These are phyloP conservation scores for Metschnikowia henanensis DNA, from an alignment of 805 yeast genomes.

Conservation along the genomic window DNA sequence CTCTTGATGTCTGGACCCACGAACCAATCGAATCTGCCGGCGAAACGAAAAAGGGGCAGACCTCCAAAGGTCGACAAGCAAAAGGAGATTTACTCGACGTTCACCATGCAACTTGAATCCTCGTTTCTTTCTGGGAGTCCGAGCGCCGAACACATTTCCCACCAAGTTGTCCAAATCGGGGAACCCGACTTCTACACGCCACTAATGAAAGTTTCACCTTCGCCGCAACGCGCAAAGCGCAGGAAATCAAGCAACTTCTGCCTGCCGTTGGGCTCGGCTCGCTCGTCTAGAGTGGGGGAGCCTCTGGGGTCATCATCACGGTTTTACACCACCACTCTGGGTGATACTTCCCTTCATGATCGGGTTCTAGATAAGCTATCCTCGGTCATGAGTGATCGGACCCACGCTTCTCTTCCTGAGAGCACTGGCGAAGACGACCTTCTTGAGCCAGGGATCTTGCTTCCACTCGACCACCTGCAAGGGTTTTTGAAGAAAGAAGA, in stretches of 20 bases:
- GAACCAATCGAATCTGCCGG: constrained; percentile 17
- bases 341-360: background rate
- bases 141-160: constrained; percentile 40
- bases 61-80: constrained; percentile 44
- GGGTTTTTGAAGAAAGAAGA: too few species aligned
- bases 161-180: constrained; percentile 37
- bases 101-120: constrained; percentile 42
- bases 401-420: background rate
- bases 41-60: constrained; percentile 44
- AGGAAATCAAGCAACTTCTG: constrained; percentile 9
- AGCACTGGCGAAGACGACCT: background rate
- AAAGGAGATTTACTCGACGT: constrained; percentile 31
- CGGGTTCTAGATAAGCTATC: constrained; percentile 8
- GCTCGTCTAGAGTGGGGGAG: background rate
- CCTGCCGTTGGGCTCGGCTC: constrained; percentile 3
- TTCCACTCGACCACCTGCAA: background rate
- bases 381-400: background rate
- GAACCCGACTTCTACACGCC: constrained; percentile 46
- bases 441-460: constrained; percentile 2
- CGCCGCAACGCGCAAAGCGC: constrained; percentile 13
- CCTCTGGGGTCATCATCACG: background rate
- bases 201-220: constrained; percentile 42
- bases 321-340: constrained; percentile 4
- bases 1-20: constrained; percentile 4
- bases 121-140: constrained; percentile 37